Percentiles rank a stretch among this genome's conserved stretches.
These are phyloP conservation scores for Exophiala mesophila DNA, from an alignment of 2,329 filamentous ascomycete species.

Conservation along the genomic window DNA sequence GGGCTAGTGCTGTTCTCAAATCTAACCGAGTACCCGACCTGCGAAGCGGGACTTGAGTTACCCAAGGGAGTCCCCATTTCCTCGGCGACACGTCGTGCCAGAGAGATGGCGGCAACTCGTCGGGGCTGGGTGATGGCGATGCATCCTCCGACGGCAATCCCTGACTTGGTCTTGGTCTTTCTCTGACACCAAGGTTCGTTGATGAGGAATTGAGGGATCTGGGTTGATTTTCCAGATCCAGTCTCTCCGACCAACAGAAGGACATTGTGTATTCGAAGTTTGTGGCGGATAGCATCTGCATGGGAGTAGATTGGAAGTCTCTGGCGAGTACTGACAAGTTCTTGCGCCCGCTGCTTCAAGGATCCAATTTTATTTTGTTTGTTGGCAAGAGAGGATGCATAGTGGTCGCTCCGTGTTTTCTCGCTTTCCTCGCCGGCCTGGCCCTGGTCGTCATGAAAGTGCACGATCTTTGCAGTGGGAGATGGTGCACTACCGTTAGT, in stretches of 20 bases:
- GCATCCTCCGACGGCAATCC: conserved; percentile 59
- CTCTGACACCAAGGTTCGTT: conserved; percentile 70
- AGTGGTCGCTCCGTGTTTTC: neutral
- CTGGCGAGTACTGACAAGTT: conserved; percentile 52
- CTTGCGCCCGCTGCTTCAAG: conserved; percentile 43
- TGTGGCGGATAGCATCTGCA: conserved; percentile 61
- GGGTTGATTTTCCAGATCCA: conserved; percentile 93
- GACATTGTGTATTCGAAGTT: conserved; percentile 63
- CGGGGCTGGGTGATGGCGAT: conserved; percentile 94
- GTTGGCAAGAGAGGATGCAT: neutral
- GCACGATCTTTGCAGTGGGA: conserved; percentile 1
- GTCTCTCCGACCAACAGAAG: conserved; percentile 89
- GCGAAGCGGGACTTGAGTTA: conserved; percentile 51
- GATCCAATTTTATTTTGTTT: neutral
- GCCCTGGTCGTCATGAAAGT: neutral
- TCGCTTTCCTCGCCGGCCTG: neutral
- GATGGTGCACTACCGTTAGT: neutral
- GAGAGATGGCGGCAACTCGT: conserved; percentile 84
- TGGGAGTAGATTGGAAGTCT: conserved; percentile 76
- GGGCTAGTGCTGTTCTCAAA: conserved; percentile 85
- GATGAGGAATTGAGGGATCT: conserved; percentile 85
- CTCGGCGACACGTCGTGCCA: conserved; percentile 80
- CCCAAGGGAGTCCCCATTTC: conserved; percentile 68
- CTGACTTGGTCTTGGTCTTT: conserved; percentile 7
- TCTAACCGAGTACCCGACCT: conserved; percentile 88